Evolutionary conservation across 345 rosid species (phyloP).

Genomic region (Rubroshorea leprosula): DNA sequence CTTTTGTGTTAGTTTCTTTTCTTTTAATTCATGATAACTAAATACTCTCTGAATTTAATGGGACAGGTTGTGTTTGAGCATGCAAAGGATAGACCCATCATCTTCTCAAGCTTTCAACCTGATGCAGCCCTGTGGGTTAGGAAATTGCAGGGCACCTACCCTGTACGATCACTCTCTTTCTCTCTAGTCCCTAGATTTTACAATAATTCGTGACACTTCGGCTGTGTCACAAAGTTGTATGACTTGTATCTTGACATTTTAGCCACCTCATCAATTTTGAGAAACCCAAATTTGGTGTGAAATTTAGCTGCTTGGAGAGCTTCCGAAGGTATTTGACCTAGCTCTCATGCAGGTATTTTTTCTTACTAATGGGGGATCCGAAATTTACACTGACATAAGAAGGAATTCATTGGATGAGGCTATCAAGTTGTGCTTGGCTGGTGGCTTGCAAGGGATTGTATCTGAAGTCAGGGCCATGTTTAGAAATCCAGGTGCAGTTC

Average conservation of each 20-base stretch:
- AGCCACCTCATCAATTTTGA: too few relatives aligned
- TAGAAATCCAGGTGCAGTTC: slow-evolving; percentile 36
- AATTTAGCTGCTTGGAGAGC: too few relatives aligned
- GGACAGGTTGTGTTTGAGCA: slow-evolving; percentile 43
- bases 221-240: too few relatives aligned
- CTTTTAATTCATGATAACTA: not conserved
- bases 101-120: slow-evolving; percentile 71
- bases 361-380: slow-evolving; percentile 61
- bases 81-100: slow-evolving; percentile 33
- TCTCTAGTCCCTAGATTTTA: too few relatives aligned
- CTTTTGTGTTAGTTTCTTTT: not conserved
- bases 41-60: not conserved
- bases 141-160: slow-evolving; percentile 40
- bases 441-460: slow-evolving; percentile 58
- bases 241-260: too few relatives aligned
- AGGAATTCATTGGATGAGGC: slow-evolving; percentile 64
- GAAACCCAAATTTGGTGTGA: too few relatives aligned
- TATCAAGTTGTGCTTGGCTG: slow-evolving; percentile 41
- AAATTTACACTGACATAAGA: slow-evolving; percentile 42
- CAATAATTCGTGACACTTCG: too few relatives aligned
- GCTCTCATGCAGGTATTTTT: slow-evolving; percentile 47
- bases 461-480: slow-evolving; percentile 58
- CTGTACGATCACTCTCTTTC: slow-evolving; percentile 48
- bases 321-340: too few relatives aligned
- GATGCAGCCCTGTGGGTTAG: slow-evolving; percentile 49